Conservation (phyloP, 768 basidiomycete species). For the Daedalea quercina region DNA sequence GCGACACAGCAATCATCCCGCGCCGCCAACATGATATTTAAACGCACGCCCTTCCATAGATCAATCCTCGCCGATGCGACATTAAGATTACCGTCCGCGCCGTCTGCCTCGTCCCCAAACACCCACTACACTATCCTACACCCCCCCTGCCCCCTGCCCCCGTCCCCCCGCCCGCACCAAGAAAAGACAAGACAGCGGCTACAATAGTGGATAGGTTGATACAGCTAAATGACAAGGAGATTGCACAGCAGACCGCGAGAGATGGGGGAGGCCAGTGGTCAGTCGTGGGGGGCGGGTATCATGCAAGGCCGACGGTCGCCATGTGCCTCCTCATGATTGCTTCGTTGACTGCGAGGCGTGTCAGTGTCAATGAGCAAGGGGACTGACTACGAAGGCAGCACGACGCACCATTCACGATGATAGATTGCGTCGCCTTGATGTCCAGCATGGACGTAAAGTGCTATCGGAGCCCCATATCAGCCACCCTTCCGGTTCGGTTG, state of each 20-base stretch:
- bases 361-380: not conserved
- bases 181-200: not conserved
- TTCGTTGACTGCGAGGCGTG: constrained; percentile 20
- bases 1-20: too few species aligned
- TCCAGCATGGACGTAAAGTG: constrained; percentile 41
- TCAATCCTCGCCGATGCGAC: too few species aligned
- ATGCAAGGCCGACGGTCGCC: constrained; percentile 22
- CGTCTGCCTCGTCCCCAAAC: not conserved
- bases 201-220: not conserved
- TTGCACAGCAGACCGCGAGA: not conserved
- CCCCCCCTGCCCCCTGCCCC: too few species aligned
- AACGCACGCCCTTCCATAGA: too few species aligned
- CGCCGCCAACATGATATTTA: too few species aligned
- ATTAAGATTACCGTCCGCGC: not conserved
- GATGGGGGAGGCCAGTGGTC: not conserved
- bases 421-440: constrained; percentile 76
- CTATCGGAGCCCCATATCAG: constrained; percentile 10
- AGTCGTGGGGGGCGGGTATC: not conserved
- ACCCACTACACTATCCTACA: not conserved
- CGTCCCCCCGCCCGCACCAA: not conserved
- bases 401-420: constrained; percentile 67
- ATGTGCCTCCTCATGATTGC: constrained; percentile 25
- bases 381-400: not conserved
- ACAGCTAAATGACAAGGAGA: not conserved
- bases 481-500: too few species aligned